Percentiles rank a stretch among this genome's conserved stretches.
Evolutionary conservation across 352 stramenopile species (phyloP).

Genomic region (Pythium phragmitis): DNA sequence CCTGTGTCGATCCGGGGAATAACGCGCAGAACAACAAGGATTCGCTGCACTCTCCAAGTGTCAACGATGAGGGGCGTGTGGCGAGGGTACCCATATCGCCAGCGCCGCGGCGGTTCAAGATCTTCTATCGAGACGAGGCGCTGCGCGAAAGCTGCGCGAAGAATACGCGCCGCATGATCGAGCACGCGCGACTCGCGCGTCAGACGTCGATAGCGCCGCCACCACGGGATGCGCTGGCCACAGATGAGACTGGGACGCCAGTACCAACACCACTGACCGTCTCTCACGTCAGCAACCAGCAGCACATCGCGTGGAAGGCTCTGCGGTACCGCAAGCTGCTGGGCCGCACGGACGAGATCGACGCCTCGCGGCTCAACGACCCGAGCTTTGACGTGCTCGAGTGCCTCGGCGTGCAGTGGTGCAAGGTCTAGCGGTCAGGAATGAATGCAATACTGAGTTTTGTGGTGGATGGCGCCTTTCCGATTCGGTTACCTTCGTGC

Average conservation of each 20-base stretch:
- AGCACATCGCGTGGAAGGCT: constrained; percentile 34
- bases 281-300: constrained; percentile 19
- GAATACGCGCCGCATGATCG: constrained; percentile 35
- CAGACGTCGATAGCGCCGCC: neutral
- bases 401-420: constrained; percentile 32
- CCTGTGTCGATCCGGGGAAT: constrained; percentile 1
- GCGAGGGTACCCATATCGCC: no score
- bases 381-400: constrained; percentile 38
- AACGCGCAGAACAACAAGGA: no score
- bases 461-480: no score
- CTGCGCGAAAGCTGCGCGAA: constrained; percentile 27
- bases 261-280: neutral
- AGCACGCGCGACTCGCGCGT: constrained; percentile 11
- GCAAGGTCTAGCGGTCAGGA: constrained; percentile 21
- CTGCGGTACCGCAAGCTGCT: constrained; percentile 39
- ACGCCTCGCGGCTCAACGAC: constrained; percentile 29
- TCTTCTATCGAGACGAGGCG: constrained; percentile 32
- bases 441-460: no score
- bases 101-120: constrained; percentile 25
- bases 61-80: no score
- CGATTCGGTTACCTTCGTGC: constrained; percentile 2
- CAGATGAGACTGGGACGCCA: neutral
- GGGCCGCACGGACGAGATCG: constrained; percentile 27
- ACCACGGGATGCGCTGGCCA: neutral
- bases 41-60: no score